A percentile compares a stretch with the other conserved stretches of the same genome.
Conservation (phyloP, 768 basidiomycete genomes). For the Leccinum obscurum region DNA sequence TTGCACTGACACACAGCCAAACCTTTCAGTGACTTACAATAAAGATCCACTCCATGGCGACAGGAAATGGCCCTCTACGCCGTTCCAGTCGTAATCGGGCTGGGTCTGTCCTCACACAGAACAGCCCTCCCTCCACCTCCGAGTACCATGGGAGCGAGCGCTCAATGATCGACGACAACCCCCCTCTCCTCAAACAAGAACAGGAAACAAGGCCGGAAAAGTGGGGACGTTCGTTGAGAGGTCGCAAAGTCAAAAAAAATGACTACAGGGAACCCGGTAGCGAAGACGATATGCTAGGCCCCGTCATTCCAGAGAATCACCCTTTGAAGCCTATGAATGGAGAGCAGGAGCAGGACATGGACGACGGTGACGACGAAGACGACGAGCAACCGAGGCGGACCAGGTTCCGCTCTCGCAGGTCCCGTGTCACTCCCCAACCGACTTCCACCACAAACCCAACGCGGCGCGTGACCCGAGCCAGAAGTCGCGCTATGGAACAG, state of each 20-base stretch:
- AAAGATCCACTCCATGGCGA: conserved; percentile 25
- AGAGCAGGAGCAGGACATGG: conserved; percentile 19
- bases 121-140: conserved; percentile 30
- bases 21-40: conserved; percentile 16
- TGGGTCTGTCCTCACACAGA: conserved; percentile 24
- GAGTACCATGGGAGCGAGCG: conserved; percentile 36
- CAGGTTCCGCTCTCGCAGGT: conserved; percentile 14
- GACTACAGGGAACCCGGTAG: conserved; percentile 47
- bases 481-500: conserved; percentile 31
- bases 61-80: conserved; percentile 16
- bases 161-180: conserved; percentile 32
- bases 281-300: conserved; percentile 39
- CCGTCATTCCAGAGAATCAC: conserved; percentile 8
- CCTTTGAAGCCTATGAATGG: conserved; percentile 23
- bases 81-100: conserved; percentile 28
- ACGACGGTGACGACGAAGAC: conserved; percentile 36
- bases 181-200: conserved; percentile 2
- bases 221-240: conserved; percentile 35
- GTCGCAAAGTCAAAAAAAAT: conserved; percentile 41
- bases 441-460: conserved; percentile 1
- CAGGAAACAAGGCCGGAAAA: neutral
- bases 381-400: conserved; percentile 23
- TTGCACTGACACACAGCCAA: conserved; percentile 13
- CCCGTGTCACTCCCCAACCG: conserved; percentile 29
- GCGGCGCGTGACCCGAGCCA: conserved; percentile 28